A percentile compares a stretch with the other conserved stretches of the same genome.
Conservation (phyloP, 768 basidiomycete genomes). For the Lactarius hengduanensis region DNA sequence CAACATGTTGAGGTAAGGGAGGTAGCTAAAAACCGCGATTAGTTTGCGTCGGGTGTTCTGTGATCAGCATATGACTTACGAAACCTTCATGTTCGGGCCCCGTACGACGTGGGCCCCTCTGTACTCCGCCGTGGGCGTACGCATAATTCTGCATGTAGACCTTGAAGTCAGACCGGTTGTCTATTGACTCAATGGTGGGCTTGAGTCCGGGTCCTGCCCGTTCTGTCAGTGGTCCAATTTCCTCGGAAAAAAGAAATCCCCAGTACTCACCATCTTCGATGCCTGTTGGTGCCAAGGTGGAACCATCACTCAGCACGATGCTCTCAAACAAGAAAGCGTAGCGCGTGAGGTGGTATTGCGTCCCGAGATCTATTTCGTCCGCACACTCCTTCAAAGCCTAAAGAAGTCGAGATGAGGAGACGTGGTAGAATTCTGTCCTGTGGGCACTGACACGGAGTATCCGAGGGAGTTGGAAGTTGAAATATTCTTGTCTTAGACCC, state of each 20-base stretch:
- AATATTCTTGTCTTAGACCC: constrained; percentile 92
- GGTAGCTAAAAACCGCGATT: constrained; percentile 20
- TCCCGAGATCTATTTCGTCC: constrained; percentile 96
- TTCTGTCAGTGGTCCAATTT: background rate
- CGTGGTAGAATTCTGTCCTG: background rate
- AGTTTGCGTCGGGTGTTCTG: constrained; percentile 4
- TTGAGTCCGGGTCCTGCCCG: constrained; percentile 69
- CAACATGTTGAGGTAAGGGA: constrained; percentile 21
- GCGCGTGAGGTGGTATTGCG: constrained; percentile 93
- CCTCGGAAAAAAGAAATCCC: background rate
- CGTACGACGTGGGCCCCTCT: constrained; percentile 79
- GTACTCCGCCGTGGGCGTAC: constrained; percentile 71
- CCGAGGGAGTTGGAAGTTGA: constrained; percentile 94
- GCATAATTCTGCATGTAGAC: constrained; percentile 97
- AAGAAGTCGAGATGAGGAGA: background rate
- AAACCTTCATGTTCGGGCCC: constrained; percentile 92
- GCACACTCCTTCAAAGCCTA: constrained; percentile 91
- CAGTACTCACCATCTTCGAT: constrained; percentile 58
- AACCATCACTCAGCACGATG: constrained; percentile 84
- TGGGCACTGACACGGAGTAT: constrained; percentile 75
- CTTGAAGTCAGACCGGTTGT: constrained; percentile 94
- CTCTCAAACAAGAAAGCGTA: constrained; percentile 95
- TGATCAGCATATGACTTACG: constrained; percentile 53
- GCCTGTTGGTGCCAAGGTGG: constrained; percentile 65
- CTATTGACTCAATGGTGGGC: constrained; percentile 84